Percentiles rank a stretch among this genome's conserved stretches.
Evolutionary conservation across 2,329 filamentous ascomycete genomes (phyloP).

Genomic region (Ampelomyces quisqualis): DNA sequence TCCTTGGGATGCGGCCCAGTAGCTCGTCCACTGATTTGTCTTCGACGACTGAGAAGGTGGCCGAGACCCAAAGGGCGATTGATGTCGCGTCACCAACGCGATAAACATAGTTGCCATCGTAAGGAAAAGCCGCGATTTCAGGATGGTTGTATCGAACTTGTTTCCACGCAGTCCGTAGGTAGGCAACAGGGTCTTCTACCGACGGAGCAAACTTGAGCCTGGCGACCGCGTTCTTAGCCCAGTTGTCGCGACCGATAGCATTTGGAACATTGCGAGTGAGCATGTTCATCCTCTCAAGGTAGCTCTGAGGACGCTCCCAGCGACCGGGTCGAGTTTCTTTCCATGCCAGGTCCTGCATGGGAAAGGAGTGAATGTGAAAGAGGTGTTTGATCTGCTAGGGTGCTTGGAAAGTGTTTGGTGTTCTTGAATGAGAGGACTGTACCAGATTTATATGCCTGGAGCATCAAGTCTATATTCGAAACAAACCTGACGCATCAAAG

Average conservation of each 20-base stretch:
- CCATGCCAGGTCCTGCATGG: conserved; percentile 16
- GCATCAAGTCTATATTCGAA: not conserved
- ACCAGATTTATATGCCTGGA: not conserved
- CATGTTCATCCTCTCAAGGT: conserved; percentile 25
- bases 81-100: conserved; percentile 23
- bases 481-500: not conserved
- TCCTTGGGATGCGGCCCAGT: conserved; percentile 25
- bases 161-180: conserved; percentile 25
- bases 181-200: conserved; percentile 20
- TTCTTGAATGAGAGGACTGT: not conserved
- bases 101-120: conserved; percentile 27
- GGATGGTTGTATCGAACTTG: conserved; percentile 31
- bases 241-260: conserved; percentile 27
- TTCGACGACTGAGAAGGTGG: conserved; percentile 21
- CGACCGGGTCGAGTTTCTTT: conserved; percentile 28
- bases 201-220: conserved; percentile 24
- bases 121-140: conserved; percentile 28
- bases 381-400: not conserved
- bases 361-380: not conserved
- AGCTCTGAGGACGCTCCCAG: conserved; percentile 26
- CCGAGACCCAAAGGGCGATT: conserved; percentile 25
- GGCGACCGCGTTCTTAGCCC: conserved; percentile 28
- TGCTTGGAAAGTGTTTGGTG: not conserved
- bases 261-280: conserved; percentile 28
- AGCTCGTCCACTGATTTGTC: conserved; percentile 23